These are phyloP conservation scores for Pseudocercospora vitis DNA, from an alignment of 2,329 filamentous ascomycete species.

Conservation along the genomic window DNA sequence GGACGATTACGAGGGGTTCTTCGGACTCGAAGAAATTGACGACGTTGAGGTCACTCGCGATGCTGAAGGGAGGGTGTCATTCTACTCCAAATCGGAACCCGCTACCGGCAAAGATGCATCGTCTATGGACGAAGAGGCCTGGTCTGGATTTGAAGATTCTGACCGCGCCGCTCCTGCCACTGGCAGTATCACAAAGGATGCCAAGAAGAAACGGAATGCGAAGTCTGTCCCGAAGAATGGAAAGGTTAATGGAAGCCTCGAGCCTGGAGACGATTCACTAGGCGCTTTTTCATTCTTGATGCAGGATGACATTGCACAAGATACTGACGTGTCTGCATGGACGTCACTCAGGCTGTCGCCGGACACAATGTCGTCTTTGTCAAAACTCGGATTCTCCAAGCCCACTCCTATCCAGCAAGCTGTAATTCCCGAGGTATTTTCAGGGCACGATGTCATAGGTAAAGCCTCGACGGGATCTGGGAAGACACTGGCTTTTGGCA, in stretches of 20 bases:
- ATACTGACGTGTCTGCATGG: conserved; percentile 77
- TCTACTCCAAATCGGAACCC: conserved; percentile 26
- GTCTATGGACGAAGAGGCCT: conserved; percentile 52
- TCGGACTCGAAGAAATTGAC: conserved; percentile 85
- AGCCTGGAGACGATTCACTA: neutral
- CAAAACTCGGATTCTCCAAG: conserved; percentile 73
- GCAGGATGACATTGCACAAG: conserved; percentile 53
- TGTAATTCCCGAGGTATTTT: conserved; percentile 77
- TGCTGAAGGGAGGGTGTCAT: conserved; percentile 52
- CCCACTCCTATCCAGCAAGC: conserved; percentile 80
- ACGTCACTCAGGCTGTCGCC: conserved; percentile 70
- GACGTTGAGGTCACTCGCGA: conserved; percentile 78
- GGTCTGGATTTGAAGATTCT: conserved; percentile 60
- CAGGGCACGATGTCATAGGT: conserved; percentile 86
- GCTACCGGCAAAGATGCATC: conserved; percentile 5
- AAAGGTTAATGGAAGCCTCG: conserved; percentile 8
- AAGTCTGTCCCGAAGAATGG: conserved; percentile 30
- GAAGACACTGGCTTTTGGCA: conserved; percentile 92
- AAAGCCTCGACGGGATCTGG: conserved; percentile 96
- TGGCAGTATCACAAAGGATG: conserved; percentile 18
- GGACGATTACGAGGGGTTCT: conserved; percentile 91
- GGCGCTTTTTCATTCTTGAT: conserved; percentile 50
- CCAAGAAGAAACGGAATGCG: conserved; percentile 28
- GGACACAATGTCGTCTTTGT: conserved; percentile 69
- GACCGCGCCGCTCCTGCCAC: conserved; percentile 26